Evolutionary conservation across 129 eudicot species (phyloP), one percentile per base, ranked within the genome.

Genomic region (Pittosporum tobira): DNA sequence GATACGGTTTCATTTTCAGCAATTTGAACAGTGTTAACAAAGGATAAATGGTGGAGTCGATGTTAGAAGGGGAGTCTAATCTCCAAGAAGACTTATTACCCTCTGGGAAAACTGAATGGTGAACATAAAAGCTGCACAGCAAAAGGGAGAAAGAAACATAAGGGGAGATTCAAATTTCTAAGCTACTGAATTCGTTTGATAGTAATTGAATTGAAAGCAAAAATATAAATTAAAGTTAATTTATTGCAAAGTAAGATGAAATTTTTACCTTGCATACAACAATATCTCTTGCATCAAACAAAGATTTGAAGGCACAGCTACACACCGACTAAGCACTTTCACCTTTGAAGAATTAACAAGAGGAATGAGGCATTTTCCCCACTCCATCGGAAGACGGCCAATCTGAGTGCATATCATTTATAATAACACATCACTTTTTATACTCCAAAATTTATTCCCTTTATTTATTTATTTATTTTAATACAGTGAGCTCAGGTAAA

Each of bases 381-480:
- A 84, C 63, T 84, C 94, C 88, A 81, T 80, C 13, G 96, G 94
- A 64, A 88, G 80, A 25, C 96, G 75, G 0, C 94, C 96, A 68
- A 88, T 73, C 96, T 88, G 55, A 24, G 48, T 23, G n/a, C n/a
- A 3, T 19, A 21, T 15, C 8, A 55, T 31, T 0, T 14, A 30
- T n/a, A 30, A 40, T 3, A 40, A 1, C 46, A 40, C n/a, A 10
- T 7, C 28, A 4, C 30, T 3, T n/a, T 14, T 9, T 18, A 14
- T 31, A 55, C 61, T n/a, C 0, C n/a, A 9, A 26, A 29, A 13
- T 18, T 7, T 6, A 55, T 0, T 20, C 1, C 6, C 14, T 16
- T 8, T 0, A 19, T n/a, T n/a, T 55, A 13, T 18, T 7, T 6
- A 55, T 0, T 20, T 3, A 1, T 13, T 16, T 8, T 0, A 19